These are phyloP conservation scores for Euphorbia pulcherrima DNA, from an alignment of 345 rosid genomes.

Conservation along the genomic window DNA sequence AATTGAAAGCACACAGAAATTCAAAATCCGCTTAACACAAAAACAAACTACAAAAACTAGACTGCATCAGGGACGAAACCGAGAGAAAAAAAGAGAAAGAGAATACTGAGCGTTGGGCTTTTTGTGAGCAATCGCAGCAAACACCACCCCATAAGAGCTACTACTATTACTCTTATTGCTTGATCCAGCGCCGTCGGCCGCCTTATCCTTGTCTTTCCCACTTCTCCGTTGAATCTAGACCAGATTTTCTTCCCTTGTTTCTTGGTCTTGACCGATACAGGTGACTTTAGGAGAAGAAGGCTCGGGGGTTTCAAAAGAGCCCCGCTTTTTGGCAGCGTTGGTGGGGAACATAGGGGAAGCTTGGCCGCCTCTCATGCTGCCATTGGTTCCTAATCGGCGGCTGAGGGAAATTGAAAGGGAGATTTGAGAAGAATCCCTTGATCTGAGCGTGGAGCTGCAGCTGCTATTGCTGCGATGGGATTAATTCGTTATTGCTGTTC, in stretches of 20 bases:
- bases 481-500: slow-evolving; percentile 10
- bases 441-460: slow-evolving; percentile 18
- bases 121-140: too few species aligned
- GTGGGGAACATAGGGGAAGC: slow-evolving; percentile 88
- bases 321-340: slow-evolving; percentile 53
- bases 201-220: slow-evolving; percentile 57
- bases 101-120: too few species aligned
- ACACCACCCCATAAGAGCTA: slow-evolving; percentile 65
- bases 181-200: too few species aligned
- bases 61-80: too few species aligned
- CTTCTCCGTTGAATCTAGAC: slow-evolving; percentile 57
- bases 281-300: slow-evolving; percentile 96
- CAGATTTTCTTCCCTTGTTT: slow-evolving; percentile 75
- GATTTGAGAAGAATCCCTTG: slow-evolving; percentile 58
- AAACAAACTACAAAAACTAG: too few species aligned
- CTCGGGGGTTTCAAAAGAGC: slow-evolving; percentile 68
- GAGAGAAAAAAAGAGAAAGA: too few species aligned
- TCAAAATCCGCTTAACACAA: too few species aligned
- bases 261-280: slow-evolving; percentile 95
- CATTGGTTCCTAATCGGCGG: slow-evolving; percentile 60
- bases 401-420: slow-evolving; percentile 80
- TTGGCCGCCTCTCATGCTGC: slow-evolving; percentile 68
- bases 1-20: too few species aligned
- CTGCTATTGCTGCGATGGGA: slow-evolving; percentile 61
- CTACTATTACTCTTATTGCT: not conserved